A percentile compares a stretch with the other conserved stretches of the same genome.
Evolutionary conservation across 1,284 basidiomycete species (phyloP).

Genomic region (Gastroboletus turbinatus): DNA sequence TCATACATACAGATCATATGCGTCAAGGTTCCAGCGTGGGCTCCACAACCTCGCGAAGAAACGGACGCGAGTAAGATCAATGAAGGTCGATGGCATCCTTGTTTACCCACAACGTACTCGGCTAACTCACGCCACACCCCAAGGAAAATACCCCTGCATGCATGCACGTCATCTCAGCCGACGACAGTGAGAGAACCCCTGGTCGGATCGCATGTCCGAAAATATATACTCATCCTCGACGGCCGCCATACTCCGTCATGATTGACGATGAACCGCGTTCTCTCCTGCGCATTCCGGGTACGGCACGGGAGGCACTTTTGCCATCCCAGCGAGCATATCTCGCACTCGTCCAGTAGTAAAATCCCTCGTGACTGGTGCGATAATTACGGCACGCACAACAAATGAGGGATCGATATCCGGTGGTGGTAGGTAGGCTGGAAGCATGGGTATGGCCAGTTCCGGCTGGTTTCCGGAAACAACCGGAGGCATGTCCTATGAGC

Average conservation of each 20-base stretch:
- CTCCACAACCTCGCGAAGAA: conserved; percentile 30
- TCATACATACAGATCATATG: conserved; percentile 24
- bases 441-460: conserved; percentile 39
- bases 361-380: conserved; percentile 42
- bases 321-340: conserved; percentile 25
- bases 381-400: conserved; percentile 51
- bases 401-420: conserved; percentile 40
- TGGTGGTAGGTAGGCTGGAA: conserved; percentile 39
- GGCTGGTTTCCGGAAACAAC: conserved; percentile 27
- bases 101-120: conserved; percentile 30
- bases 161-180: conserved; percentile 24
- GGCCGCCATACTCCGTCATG: conserved; percentile 1
- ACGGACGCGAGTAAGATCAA: conserved; percentile 19
- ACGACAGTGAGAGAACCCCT: conserved; percentile 5
- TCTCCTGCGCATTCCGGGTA: conserved; percentile 24
- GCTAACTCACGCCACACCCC: conserved; percentile 24
- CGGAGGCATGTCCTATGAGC: conserved; percentile 16
- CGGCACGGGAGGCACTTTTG: conserved; percentile 13
- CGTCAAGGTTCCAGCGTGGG: conserved; percentile 33
- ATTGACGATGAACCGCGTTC: not conserved
- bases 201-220: conserved; percentile 20
- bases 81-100: conserved; percentile 4
- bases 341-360: conserved; percentile 37
- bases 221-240: conserved; percentile 9
- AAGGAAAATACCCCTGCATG: conserved; percentile 16